Base-by-base conservation (phyloP, 169 alveolate genomes). In the Plasmodium vivax region DNA sequence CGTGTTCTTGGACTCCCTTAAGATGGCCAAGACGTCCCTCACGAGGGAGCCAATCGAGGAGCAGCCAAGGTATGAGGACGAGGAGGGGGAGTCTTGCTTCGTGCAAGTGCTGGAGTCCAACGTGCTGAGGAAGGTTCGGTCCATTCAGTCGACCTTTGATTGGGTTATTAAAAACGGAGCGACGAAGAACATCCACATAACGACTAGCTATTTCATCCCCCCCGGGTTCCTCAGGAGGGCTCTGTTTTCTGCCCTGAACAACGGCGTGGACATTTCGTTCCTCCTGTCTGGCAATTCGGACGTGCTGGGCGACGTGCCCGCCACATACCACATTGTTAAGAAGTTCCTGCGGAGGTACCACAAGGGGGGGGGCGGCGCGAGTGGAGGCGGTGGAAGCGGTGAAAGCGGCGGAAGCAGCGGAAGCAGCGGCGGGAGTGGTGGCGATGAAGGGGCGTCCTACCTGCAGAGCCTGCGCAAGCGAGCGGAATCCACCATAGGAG, bases 281-380 rank as follows among this genome's bases (percentile, higher is more conserved):
- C 95, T 97, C 19, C 93, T 97, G 27, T 97, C 98, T 23, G 98
- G 98, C 32, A 97, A 95, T 45, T 97, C 98, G 14, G 98, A 97
- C 45, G 84, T 97, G 10, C 93, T 93, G 7, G 98, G 98, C 16
- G 98, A 97, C 83, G 95, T 96, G 3, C 95, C 95, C 34, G 97
- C 98, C 2, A 96, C 98, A 9, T 88, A 94, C 62, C 95, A 97
- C 90, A 95, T 97, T 16, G 93, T 96, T 23, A 94, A 95, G 74
- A 96, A 96, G 72, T 95, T 97, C 23, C 92, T 95, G 32, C 43
- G 43, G 62, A 72, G n/a, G 38, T 74, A 34, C 41, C 68, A 75
- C n/a, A n/a, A n/a, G n/a, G n/a, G n/a, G 12, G 16, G 5, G 12
- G 71, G 54, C 23, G 16, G 56, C 34, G 38, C 1, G 9, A 43